Conservation (phyloP, 2,329 filamentous ascomycete genomes). For the Botrytis fragariae region DNA sequence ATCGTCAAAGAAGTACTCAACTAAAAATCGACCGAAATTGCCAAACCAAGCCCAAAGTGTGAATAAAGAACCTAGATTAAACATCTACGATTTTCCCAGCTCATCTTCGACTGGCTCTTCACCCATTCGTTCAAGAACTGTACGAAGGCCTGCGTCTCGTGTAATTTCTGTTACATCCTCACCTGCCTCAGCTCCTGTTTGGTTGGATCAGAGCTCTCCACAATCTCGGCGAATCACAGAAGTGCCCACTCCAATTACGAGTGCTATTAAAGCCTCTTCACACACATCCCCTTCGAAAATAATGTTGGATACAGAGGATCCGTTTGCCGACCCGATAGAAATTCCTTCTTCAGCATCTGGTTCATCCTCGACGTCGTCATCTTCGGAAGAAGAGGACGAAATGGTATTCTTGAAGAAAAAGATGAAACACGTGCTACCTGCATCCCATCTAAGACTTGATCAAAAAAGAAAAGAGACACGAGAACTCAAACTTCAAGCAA, state of each 20-base stretch:
- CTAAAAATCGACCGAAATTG: conserved; percentile 25
- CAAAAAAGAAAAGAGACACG: conserved; percentile 43
- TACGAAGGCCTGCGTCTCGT: conserved; percentile 22
- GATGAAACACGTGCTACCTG: conserved; percentile 61
- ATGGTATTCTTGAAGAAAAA: conserved; percentile 35
- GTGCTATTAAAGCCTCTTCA: conserved; percentile 27
- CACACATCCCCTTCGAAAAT: conserved; percentile 19
- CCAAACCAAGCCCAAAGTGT: not conserved
- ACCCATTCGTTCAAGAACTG: conserved; percentile 7
- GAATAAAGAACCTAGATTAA: conserved; percentile 10
- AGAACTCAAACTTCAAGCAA: conserved; percentile 23
- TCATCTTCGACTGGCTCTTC: conserved; percentile 43
- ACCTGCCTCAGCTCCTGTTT: conserved; percentile 24
- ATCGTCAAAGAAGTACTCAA: conserved; percentile 27
- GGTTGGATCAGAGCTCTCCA: conserved; percentile 20
- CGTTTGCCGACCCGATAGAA: conserved; percentile 24
- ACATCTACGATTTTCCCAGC: conserved; percentile 42
- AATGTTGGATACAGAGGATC: conserved; percentile 29
- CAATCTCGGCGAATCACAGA: conserved; percentile 15
- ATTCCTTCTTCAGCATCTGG: conserved; percentile 24
- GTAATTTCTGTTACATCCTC: conserved; percentile 26
- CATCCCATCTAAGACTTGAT: conserved; percentile 65
- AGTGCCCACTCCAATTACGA: conserved; percentile 37
- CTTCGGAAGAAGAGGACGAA: conserved; percentile 34
- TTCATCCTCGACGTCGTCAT: conserved; percentile 23